Evolutionary conservation across 768 basidiomycete genomes (phyloP).

Genomic region (Russula lepida): DNA sequence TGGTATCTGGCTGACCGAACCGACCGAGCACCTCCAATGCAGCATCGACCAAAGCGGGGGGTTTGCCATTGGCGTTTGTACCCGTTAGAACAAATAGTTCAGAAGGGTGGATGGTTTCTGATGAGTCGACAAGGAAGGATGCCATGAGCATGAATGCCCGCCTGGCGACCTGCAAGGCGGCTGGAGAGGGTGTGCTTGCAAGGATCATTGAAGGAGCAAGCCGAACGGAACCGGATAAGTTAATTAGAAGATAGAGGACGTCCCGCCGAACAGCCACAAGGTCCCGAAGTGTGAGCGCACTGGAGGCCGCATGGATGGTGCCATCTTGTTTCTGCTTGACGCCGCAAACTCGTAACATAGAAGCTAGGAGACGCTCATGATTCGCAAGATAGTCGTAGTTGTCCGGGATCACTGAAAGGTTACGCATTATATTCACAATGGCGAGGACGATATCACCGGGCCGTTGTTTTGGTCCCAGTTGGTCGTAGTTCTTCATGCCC

Average conservation of each 20-base stretch:
- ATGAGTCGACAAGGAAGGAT: slow-evolving; percentile 66
- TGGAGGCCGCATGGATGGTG: slow-evolving; percentile 37
- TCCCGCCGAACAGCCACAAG: slow-evolving; percentile 71
- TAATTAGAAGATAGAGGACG: slow-evolving; percentile 57
- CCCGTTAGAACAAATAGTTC: slow-evolving; percentile 49
- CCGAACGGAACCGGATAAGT: slow-evolving; percentile 45
- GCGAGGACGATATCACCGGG: slow-evolving; percentile 60
- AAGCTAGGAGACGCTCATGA: slow-evolving; percentile 53
- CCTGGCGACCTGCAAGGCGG: slow-evolving; percentile 37
- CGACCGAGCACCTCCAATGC: slow-evolving; percentile 85
- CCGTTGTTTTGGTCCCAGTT: slow-evolving; percentile 51
- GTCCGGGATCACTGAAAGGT: slow-evolving; percentile 67
- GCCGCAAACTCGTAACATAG: slow-evolving; percentile 62
- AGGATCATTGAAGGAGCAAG: slow-evolving; percentile 36
- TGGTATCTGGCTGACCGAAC: slow-evolving; percentile 65
- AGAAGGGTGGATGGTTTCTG: slow-evolving; percentile 56
- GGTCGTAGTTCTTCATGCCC: slow-evolving; percentile 39
- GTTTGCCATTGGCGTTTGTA: slow-evolving; percentile 36
- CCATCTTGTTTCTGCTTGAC: slow-evolving; percentile 22
- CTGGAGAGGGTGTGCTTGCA: slow-evolving; percentile 32
- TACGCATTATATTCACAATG: slow-evolving; percentile 75
- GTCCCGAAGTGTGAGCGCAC: slow-evolving; percentile 61
- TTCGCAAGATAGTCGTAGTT: slow-evolving; percentile 60
- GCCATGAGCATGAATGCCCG: slow-evolving; percentile 59
- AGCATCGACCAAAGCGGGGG: slow-evolving; percentile 55